Conservation (phyloP, 768 basidiomycete genomes). For the Gloeopeniophorella convolvens region DNA sequence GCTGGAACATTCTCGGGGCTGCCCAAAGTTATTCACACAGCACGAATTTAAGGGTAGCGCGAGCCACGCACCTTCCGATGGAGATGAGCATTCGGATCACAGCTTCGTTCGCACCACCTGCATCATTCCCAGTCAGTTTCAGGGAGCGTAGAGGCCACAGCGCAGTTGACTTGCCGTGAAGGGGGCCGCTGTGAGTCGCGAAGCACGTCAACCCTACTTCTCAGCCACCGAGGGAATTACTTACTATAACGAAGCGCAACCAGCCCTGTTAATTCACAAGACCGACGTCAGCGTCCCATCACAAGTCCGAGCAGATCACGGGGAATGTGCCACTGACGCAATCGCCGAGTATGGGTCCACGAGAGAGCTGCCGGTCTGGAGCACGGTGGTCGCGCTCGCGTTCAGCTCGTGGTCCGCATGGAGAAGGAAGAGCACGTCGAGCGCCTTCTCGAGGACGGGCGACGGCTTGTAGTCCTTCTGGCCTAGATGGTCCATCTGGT, state of each 20-base stretch:
- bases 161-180: slow-evolving; percentile 48
- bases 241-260: slow-evolving; percentile 84
- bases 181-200: slow-evolving; percentile 46
- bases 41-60: background rate
- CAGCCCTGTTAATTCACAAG: slow-evolving; percentile 43
- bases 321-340: slow-evolving; percentile 46
- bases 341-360: slow-evolving; percentile 89
- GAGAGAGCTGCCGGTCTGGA: slow-evolving; percentile 84
- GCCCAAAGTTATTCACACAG: slow-evolving; percentile 1
- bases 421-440: slow-evolving; percentile 82
- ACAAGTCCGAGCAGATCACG: background rate
- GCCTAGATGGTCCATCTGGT: slow-evolving; percentile 82
- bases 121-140: slow-evolving; percentile 1
- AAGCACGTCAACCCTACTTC: background rate
- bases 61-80: slow-evolving; percentile 60
- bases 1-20: slow-evolving; percentile 80
- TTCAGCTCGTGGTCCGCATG: slow-evolving; percentile 92
- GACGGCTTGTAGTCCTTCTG: slow-evolving; percentile 71
- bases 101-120: slow-evolving; percentile 87
- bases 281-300: background rate
- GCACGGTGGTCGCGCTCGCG: slow-evolving; percentile 76
- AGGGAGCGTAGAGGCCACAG: background rate
- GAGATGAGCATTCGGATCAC: slow-evolving; percentile 91
- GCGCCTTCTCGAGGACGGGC: slow-evolving; percentile 78
- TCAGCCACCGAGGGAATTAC: slow-evolving; percentile 27